These are phyloP conservation scores for Phytopythium boreale DNA, from an alignment of 352 stramenopile species.

Conservation along the genomic window DNA sequence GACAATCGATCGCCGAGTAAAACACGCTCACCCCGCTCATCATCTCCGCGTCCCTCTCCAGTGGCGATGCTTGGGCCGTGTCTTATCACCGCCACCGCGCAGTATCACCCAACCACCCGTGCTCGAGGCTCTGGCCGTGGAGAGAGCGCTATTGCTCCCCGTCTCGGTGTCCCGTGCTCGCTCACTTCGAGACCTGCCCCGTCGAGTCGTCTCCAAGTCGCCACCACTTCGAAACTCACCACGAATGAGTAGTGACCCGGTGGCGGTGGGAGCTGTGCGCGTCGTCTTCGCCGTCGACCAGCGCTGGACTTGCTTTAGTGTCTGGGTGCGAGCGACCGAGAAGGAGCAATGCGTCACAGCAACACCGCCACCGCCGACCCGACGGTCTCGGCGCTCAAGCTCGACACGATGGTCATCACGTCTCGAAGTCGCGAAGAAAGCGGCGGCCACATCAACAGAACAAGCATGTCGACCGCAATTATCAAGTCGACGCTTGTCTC, in stretches of 20 bases:
- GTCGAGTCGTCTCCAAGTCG: neutral
- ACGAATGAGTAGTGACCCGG: neutral
- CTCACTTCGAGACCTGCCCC: neutral
- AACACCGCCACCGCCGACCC: neutral
- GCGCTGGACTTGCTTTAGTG: neutral
- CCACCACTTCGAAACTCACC: neutral
- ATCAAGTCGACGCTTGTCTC: neutral
- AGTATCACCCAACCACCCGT: slow-evolving; percentile 1
- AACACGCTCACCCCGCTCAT: neutral
- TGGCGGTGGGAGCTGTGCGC: neutral
- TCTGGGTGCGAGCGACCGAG: neutral
- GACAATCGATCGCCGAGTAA: neutral
- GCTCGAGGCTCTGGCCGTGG: neutral
- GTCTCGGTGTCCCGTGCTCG: neutral
- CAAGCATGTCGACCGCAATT: neutral
- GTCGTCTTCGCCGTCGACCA: neutral
- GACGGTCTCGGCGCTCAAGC: neutral
- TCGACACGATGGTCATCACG: neutral
- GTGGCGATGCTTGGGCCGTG: neutral
- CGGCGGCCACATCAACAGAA: neutral
- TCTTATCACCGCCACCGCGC: neutral
- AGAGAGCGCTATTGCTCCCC: neutral
- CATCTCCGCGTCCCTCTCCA: neutral
- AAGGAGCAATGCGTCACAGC: neutral
- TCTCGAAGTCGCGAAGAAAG: neutral